These are phyloP conservation scores for Echria macrotheca DNA, from an alignment of 495 filamentous ascomycete species.

Conservation along the genomic window DNA sequence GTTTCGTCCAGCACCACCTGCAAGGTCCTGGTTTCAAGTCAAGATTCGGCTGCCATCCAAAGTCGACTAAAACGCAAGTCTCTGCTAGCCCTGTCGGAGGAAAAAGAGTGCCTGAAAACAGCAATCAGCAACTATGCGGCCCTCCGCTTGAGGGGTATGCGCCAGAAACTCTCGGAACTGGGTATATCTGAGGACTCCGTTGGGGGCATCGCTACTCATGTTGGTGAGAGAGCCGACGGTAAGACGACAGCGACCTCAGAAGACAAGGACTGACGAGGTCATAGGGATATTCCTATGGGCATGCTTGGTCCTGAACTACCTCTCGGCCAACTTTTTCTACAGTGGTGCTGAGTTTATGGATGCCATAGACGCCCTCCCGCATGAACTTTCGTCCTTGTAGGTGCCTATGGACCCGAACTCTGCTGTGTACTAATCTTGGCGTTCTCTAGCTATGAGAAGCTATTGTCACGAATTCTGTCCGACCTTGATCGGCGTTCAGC, in stretches of 20 bases:
- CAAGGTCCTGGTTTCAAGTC: slow-evolving; percentile 1
- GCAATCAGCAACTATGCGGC: too few relatives aligned
- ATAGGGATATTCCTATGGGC: neutral
- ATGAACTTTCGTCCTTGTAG: neutral
- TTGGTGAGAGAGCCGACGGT: neutral
- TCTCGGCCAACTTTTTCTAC: neutral
- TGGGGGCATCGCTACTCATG: too few relatives aligned
- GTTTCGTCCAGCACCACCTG: neutral
- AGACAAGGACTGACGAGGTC: neutral
- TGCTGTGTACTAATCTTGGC: neutral
- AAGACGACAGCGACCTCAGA: too few relatives aligned
- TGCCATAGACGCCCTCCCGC: neutral
- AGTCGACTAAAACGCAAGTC: slow-evolving; percentile 1
- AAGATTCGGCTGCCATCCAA: neutral
- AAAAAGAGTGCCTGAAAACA: neutral
- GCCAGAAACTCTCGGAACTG: too few relatives aligned
- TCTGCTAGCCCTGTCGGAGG: neutral
- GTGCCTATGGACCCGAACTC: neutral
- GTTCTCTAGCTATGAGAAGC: neutral
- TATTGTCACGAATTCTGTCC: neutral
- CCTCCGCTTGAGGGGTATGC: too few relatives aligned
- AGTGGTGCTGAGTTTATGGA: neutral
- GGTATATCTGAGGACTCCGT: too few relatives aligned
- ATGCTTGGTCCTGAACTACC: neutral
- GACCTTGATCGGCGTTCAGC: neutral